phyloP scores from a whole-genome alignment of 352 stramenopile genomes.

The Phytophthora constricta region DNA sequence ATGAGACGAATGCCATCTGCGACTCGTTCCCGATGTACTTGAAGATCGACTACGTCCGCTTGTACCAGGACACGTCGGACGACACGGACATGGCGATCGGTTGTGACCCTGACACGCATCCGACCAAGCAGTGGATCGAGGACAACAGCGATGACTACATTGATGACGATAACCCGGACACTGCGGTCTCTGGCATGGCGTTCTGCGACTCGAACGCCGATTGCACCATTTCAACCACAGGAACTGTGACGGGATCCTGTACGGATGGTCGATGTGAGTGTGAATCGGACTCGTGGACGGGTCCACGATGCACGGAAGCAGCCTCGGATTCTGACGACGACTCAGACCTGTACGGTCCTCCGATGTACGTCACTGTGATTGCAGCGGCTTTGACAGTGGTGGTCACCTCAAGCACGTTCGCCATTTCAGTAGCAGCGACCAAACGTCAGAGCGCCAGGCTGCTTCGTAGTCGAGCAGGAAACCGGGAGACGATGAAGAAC shows the following conservation, averaged over 20 bases:
- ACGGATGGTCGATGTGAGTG: slow-evolving; percentile 28
- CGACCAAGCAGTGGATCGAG: slow-evolving; percentile 64
- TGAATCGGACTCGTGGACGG: slow-evolving; percentile 20
- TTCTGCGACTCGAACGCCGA: slow-evolving; percentile 27
- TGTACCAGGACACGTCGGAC: slow-evolving; percentile 38
- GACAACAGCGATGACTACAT: slow-evolving; percentile 24
- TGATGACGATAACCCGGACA: slow-evolving; percentile 22
- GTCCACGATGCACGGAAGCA: slow-evolving; percentile 21
- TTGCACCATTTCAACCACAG: slow-evolving; percentile 26
- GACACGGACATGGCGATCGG: slow-evolving; percentile 46
- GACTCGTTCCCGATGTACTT: slow-evolving; percentile 61
- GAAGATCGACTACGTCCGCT: slow-evolving; percentile 47
- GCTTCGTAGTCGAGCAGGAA: neutral
- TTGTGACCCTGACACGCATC: slow-evolving; percentile 35
- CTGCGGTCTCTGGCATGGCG: slow-evolving; percentile 10
- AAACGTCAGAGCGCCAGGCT: slow-evolving; percentile 16
- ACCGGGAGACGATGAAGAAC: slow-evolving; percentile 9
- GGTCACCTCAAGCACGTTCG: slow-evolving; percentile 30
- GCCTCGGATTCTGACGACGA: slow-evolving; percentile 10
- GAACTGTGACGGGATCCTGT: slow-evolving; percentile 25
- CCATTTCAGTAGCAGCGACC: slow-evolving; percentile 18
- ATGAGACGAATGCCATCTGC: slow-evolving; percentile 40
- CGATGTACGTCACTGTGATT: slow-evolving; percentile 27
- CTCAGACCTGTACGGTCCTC: slow-evolving; percentile 19
- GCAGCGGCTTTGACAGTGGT: slow-evolving; percentile 32